A percentile compares a stretch with the other conserved stretches of the same genome.
Evolutionary conservation across 2,329 filamentous ascomycete genomes (phyloP).

Genomic region (Fusarium neocosmosporiellum): DNA sequence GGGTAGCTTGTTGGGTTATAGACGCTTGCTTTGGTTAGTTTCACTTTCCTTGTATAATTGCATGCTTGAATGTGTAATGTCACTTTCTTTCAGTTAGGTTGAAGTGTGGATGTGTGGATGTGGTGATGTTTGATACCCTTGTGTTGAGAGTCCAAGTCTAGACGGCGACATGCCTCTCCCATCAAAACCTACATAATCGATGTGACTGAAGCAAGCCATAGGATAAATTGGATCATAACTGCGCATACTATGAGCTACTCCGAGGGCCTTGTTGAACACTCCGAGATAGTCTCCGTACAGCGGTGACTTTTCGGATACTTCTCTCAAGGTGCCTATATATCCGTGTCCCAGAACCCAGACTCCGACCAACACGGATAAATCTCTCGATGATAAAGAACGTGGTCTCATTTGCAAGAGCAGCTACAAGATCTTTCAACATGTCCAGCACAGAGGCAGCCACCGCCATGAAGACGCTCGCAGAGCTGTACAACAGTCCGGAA

Average conservation of each 20-base stretch:
- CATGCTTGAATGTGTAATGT: not conserved
- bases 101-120: not conserved
- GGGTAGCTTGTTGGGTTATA: not conserved
- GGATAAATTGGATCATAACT: not conserved
- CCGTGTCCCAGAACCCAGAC: not conserved
- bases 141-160: not conserved
- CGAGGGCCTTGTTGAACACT: conserved; percentile 1
- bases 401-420: not conserved
- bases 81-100: not conserved
- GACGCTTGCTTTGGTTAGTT: not conserved
- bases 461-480: conserved; percentile 23
- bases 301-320: conserved; percentile 39
- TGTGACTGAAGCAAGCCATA: not conserved
- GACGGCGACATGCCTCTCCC: not conserved
- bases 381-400: not conserved
- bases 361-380: not conserved
- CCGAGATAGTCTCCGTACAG: conserved; percentile 21
- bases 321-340: conserved; percentile 4
- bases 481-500: conserved; percentile 29
- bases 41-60: not conserved
- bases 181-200: not conserved
- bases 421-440: conserved; percentile 12
- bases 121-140: not conserved
- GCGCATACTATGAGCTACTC: not conserved
- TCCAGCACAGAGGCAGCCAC: not conserved